phyloP scores from a whole-genome alignment of 139 green algal genomes.

The Klebsormidium nitens region DNA sequence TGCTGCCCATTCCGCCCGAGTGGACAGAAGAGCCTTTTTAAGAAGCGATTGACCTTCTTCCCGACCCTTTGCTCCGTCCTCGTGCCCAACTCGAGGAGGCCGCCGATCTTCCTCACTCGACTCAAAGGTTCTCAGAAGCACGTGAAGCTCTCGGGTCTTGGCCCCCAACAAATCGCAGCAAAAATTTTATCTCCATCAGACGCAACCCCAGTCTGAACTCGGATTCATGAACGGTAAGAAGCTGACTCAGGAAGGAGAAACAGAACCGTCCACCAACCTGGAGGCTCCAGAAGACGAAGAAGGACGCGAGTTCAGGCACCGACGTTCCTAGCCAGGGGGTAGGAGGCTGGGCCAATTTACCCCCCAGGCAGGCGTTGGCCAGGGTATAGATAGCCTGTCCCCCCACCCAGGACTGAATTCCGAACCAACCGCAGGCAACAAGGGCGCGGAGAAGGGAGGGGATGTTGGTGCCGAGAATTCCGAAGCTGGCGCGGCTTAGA shows the following conservation, averaged over 20 bases:
- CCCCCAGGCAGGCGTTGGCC: not conserved
- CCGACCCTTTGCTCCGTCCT: too few relatives aligned
- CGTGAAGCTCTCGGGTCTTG: too few relatives aligned
- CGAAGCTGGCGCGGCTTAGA: conserved; percentile 59
- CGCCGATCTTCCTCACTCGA: too few relatives aligned
- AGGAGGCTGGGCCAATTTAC: not conserved
- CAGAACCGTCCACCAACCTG: not conserved
- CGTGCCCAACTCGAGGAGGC: too few relatives aligned
- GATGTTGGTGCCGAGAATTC: conserved; percentile 62
- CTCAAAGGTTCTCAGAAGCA: too few relatives aligned
- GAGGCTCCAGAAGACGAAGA: conserved; percentile 56
- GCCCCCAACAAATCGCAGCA: too few relatives aligned
- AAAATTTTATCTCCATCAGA: too few relatives aligned
- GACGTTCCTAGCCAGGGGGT: conserved; percentile 52
- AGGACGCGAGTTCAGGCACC: conserved; percentile 53
- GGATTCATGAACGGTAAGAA: too few relatives aligned
- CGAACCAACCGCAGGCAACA: conserved; percentile 74
- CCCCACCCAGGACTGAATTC: conserved; percentile 70
- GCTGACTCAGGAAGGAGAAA: not conserved
- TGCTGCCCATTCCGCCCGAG: too few relatives aligned
- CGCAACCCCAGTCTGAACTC: too few relatives aligned
- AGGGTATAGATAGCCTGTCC: conserved; percentile 20
- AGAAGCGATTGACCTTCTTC: too few relatives aligned
- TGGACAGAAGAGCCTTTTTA: too few relatives aligned
- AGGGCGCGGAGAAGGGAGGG: conserved; percentile 56